Evolutionary conservation across 1,139 yeast genomes (phyloP).

Genomic region (Pichia sp.): DNA sequence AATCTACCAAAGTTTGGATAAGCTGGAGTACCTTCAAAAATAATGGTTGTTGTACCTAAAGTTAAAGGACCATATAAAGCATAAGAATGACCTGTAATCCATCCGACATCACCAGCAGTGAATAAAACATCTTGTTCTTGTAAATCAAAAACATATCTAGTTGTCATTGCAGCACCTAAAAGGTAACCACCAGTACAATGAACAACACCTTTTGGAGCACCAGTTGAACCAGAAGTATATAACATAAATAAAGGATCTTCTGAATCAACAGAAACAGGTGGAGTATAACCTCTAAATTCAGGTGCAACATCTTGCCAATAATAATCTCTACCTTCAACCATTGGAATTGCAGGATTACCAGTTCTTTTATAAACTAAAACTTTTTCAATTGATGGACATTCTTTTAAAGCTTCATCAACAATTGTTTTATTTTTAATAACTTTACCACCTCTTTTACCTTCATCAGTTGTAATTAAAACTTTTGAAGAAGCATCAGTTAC

Average conservation of each 20-base stretch:
- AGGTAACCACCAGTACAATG: slow-evolving; percentile 93
- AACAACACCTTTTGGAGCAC: slow-evolving; percentile 97
- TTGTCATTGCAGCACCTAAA: slow-evolving; percentile 90
- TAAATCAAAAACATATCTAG: slow-evolving; percentile 88
- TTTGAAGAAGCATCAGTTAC: slow-evolving; percentile 82
- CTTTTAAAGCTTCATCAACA: slow-evolving; percentile 84
- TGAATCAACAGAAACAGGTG: slow-evolving; percentile 82
- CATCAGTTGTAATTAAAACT: slow-evolving; percentile 92
- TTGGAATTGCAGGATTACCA: slow-evolving; percentile 56
- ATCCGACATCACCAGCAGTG: slow-evolving; percentile 98
- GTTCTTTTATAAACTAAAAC: slow-evolving; percentile 87
- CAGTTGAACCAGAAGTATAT: slow-evolving; percentile 96
- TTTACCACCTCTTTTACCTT: slow-evolving; percentile 95
- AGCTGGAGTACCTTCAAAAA: slow-evolving; percentile 97
- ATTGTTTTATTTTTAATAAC: slow-evolving; percentile 85
- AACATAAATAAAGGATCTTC: slow-evolving; percentile 93
- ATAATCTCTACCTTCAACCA: slow-evolving; percentile 80
- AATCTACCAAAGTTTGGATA: slow-evolving; percentile 95
- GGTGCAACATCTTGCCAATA: slow-evolving; percentile 89
- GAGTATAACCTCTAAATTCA: slow-evolving; percentile 76
- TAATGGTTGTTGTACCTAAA: slow-evolving; percentile 84
- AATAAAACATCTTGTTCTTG: slow-evolving; percentile 84
- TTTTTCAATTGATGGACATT: slow-evolving; percentile 74
- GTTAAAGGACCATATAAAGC: slow-evolving; percentile 90
- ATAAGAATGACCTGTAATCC: slow-evolving; percentile 98